Conservation (phyloP, 805 yeast genomes). For the Saccharomyces kudriavzevii region DNA sequence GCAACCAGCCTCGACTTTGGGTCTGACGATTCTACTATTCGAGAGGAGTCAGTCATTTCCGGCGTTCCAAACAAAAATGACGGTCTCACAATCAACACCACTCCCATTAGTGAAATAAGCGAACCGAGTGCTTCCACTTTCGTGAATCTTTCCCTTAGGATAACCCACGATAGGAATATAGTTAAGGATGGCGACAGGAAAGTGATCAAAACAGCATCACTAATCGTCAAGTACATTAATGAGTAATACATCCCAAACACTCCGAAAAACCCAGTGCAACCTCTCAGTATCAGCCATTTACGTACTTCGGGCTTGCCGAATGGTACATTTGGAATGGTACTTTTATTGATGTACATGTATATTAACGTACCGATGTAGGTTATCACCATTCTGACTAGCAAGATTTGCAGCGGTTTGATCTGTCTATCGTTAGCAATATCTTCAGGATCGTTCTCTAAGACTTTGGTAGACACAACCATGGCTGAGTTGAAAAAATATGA, state of each 20-base stretch:
- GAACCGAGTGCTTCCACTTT: conserved; percentile 63
- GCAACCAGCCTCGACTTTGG: conserved; percentile 55
- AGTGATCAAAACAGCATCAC: conserved; percentile 76
- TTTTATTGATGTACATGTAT: conserved; percentile 43
- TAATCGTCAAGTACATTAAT: conserved; percentile 60
- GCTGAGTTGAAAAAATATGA: conserved; percentile 69
- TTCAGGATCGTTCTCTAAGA: conserved; percentile 59
- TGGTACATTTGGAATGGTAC: conserved; percentile 47
- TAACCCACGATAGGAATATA: conserved; percentile 59
- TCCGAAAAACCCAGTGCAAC: conserved; percentile 68
- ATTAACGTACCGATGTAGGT: conserved; percentile 53
- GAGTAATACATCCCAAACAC: conserved; percentile 75
- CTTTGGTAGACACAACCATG: conserved; percentile 68
- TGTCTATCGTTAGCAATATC: conserved; percentile 38
- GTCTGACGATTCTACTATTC: conserved; percentile 40
- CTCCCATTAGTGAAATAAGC: conserved; percentile 61
- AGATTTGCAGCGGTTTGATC: conserved; percentile 70
- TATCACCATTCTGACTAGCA: conserved; percentile 67
- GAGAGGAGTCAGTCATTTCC: conserved; percentile 3
- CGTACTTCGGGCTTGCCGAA: conserved; percentile 61
- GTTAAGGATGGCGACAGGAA: conserved; percentile 74
- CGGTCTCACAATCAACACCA: conserved; percentile 75
- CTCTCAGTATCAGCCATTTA: conserved; percentile 48
- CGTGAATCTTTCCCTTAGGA: conserved; percentile 61
- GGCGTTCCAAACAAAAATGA: conserved; percentile 50